phyloP scores from a whole-genome alignment of 345 rosid genomes.

The Xanthoceras sorbifolium region DNA sequence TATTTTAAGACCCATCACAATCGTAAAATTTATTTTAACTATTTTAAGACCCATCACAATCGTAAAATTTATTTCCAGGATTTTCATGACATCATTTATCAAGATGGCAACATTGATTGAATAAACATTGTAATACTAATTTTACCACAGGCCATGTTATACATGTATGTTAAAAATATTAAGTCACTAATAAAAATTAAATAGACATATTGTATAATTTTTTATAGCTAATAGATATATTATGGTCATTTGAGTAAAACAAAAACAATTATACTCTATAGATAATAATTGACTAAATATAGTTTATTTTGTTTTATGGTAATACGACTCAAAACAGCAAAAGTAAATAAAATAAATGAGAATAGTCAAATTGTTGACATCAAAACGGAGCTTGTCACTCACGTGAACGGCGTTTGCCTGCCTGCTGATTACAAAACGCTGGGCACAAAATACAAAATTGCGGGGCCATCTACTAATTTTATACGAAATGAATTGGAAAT shows the following conservation, averaged over 20 bases:
- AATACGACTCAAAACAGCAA: not conserved
- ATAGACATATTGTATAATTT: not conserved
- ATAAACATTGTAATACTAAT: too few species aligned
- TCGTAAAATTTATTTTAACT: too few species aligned
- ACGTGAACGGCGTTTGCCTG: conserved; percentile 1
- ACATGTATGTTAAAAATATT: not conserved
- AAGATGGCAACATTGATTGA: not conserved
- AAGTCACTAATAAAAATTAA: too few species aligned
- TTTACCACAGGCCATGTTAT: too few species aligned
- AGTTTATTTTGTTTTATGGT: not conserved
- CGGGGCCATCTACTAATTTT: not conserved
- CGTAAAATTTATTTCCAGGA: not conserved
- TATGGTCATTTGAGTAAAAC: not conserved
- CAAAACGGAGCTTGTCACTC: not conserved
- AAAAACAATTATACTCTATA: not conserved
- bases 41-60: not conserved
- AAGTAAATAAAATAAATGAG: not conserved
- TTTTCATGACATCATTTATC: too few species aligned
- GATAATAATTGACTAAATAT: not conserved
- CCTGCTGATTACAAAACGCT: not conserved
- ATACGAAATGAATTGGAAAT: not conserved
- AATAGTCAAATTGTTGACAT: not conserved
- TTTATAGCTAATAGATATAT: not conserved
- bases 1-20: too few species aligned
- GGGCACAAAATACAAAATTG: not conserved